A percentile compares a stretch with the other conserved stretches of the same genome.
Evolutionary conservation across 2,329 filamentous ascomycete genomes (phyloP).

Genomic region (Aurifilum marmelostoma): DNA sequence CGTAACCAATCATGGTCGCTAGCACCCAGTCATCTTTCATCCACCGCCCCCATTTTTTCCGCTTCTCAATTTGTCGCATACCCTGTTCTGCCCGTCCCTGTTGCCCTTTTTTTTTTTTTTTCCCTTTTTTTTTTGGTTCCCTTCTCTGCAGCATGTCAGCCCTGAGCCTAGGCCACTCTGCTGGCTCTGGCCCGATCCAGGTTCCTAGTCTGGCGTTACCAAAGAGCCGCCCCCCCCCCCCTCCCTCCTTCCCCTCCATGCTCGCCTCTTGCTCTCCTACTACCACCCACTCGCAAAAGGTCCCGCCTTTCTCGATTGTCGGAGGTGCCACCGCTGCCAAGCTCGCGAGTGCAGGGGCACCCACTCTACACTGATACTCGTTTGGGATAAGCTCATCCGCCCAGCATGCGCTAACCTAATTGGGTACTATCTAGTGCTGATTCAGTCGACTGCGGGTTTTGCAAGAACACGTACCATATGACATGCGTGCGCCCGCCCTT

Average conservation of each 20-base stretch:
- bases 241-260: no score
- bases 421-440: slow-evolving; percentile 65
- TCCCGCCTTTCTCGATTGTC: slow-evolving; percentile 10
- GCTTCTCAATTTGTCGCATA: slow-evolving; percentile 16
- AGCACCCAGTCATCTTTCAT: slow-evolving; percentile 23
- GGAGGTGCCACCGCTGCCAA: slow-evolving; percentile 17
- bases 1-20: slow-evolving; percentile 39
- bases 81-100: slow-evolving; percentile 16
- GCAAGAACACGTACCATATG: slow-evolving; percentile 96
- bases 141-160: slow-evolving; percentile 22
- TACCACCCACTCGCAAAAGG: neutral
- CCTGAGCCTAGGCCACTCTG: slow-evolving; percentile 14
- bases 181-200: slow-evolving; percentile 12
- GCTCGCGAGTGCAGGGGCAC: slow-evolving; percentile 14
- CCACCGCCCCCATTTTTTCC: slow-evolving; percentile 28
- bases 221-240: neutral
- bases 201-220: neutral
- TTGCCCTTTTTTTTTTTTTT: slow-evolving; percentile 3
- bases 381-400: slow-evolving; percentile 17
- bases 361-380: slow-evolving; percentile 22
- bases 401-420: slow-evolving; percentile 25
- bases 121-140: neutral
- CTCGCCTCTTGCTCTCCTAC: neutral
- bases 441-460: slow-evolving; percentile 96
- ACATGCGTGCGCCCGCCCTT: slow-evolving; percentile 91